Conservation (phyloP, 176 grass and related monocot genomes). For the Thinopyrum elongatum region DNA sequence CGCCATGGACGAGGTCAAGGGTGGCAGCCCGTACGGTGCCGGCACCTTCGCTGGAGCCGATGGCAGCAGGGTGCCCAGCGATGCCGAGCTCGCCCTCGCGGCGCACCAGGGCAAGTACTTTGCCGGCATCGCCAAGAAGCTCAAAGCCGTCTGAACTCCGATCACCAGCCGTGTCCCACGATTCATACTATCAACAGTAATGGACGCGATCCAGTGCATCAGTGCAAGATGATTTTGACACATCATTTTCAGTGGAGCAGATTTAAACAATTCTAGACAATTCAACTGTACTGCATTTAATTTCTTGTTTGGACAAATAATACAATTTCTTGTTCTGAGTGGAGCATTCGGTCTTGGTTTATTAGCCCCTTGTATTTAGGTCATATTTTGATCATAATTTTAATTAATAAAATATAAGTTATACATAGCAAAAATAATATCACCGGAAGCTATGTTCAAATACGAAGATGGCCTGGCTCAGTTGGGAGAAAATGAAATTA, state of each 20-base stretch:
- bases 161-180: background rate
- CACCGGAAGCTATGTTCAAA: too few species aligned
- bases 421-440: too few species aligned
- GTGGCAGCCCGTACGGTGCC: background rate
- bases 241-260: background rate
- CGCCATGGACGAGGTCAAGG: conserved; percentile 18
- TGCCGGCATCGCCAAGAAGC: conserved; percentile 14
- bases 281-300: background rate
- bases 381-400: too few species aligned
- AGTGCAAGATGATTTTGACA: background rate
- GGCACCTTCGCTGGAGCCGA: background rate
- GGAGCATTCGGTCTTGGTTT: too few species aligned
- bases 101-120: conserved; percentile 9
- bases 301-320: conserved; percentile 2
- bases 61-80: conserved; percentile 9
- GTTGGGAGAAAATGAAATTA: too few species aligned
- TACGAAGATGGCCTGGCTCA: too few species aligned
- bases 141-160: background rate
- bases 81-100: conserved; percentile 1
- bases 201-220: background rate
- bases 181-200: background rate
- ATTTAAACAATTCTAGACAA: background rate
- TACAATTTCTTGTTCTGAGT: too few species aligned
- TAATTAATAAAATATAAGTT: too few species aligned
- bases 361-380: too few species aligned